These are phyloP conservation scores for Acacia acuminata DNA, from an alignment of 306 rosid species.

Conservation along the genomic window DNA sequence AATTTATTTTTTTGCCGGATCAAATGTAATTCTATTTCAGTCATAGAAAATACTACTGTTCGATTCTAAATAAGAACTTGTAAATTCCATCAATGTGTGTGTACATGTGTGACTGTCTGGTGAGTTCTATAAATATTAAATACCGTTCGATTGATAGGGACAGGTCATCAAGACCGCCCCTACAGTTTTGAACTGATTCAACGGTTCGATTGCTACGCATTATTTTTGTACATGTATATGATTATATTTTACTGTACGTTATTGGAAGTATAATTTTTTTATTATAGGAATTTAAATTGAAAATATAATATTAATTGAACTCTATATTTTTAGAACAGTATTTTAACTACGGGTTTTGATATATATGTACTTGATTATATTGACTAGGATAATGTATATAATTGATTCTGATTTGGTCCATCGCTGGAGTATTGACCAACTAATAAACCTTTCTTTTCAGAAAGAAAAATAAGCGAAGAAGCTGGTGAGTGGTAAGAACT, in stretches of 20 bases:
- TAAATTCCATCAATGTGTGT: neutral
- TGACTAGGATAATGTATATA: too few relatives aligned
- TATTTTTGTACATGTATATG: too few relatives aligned
- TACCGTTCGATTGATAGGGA: neutral
- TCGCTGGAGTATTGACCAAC: neutral
- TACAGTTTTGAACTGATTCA: neutral
- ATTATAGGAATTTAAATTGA: neutral
- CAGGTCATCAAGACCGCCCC: slow-evolving; percentile 25
- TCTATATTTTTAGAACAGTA: too few relatives aligned
- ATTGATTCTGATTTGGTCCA: neutral
- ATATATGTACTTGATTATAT: too few relatives aligned
- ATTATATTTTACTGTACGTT: neutral
- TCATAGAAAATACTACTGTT: neutral
- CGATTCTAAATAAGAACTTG: neutral
- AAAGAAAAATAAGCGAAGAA: neutral
- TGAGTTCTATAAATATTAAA: neutral
- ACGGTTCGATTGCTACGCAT: neutral
- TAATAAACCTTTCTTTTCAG: neutral
- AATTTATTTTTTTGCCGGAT: neutral
- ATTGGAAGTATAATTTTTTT: too few relatives aligned
- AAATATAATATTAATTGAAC: too few relatives aligned
- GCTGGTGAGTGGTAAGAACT: neutral
- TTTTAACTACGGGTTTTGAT: too few relatives aligned
- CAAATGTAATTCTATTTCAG: neutral
- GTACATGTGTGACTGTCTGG: neutral